These are phyloP conservation scores for Chaetomium sp. DNA, from an alignment of 2,329 filamentous ascomycete genomes.

Conservation along the genomic window DNA sequence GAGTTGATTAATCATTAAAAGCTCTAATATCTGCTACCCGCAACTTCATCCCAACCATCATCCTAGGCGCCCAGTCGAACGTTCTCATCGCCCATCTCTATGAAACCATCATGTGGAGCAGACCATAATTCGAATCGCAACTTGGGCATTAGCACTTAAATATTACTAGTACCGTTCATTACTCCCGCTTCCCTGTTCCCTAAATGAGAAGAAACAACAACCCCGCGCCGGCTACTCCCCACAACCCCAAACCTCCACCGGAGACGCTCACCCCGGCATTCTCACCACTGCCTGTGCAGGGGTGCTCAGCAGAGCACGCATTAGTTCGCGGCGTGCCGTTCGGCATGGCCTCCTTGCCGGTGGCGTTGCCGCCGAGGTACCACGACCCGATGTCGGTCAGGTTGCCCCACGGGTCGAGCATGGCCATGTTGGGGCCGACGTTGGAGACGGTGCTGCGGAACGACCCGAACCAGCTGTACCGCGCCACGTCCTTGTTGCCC, in stretches of 20 bases:
- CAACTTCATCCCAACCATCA: not conserved
- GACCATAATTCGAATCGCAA: no score
- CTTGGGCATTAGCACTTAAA: no score
- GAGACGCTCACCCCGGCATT: constrained; percentile 7
- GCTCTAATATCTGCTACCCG: not conserved
- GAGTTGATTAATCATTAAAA: not conserved
- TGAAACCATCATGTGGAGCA: no score
- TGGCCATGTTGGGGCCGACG: constrained; percentile 69
- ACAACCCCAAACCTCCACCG: not conserved
- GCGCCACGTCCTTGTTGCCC: constrained; percentile 58
- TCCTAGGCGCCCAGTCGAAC: not conserved
- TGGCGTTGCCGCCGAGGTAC: constrained; percentile 64
- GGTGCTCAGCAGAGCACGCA: constrained; percentile 26
- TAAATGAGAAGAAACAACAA: not conserved
- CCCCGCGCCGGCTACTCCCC: not conserved
- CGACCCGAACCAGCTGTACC: constrained; percentile 74
- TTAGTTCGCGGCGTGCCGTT: constrained; percentile 6
- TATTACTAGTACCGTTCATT: no score
- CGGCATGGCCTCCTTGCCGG: constrained; percentile 38
- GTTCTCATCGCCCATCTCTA: not conserved
- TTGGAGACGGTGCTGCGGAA: constrained; percentile 71
- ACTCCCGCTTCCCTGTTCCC: no score
- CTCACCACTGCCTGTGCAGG: constrained; percentile 15
- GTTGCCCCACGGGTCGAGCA: constrained; percentile 67
- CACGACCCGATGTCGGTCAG: constrained; percentile 74